These are phyloP conservation scores for Trametes cinnabarina DNA, from an alignment of 768 basidiomycete species.

Conservation along the genomic window DNA sequence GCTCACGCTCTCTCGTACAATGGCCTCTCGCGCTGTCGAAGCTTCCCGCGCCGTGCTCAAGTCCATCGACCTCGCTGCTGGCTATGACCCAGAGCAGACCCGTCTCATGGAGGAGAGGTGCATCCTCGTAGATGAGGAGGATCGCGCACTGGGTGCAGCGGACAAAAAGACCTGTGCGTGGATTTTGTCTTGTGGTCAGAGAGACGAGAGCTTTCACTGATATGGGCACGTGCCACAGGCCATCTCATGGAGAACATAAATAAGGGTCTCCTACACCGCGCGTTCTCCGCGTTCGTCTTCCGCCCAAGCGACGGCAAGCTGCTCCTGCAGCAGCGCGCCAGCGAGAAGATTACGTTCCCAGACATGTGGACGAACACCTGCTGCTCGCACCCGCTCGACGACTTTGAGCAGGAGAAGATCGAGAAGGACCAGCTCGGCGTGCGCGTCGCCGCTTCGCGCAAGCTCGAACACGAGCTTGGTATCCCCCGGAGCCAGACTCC, in stretches of 20 bases:
- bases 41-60: constrained; percentile 66
- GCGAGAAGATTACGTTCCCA: constrained; percentile 99
- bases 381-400: constrained; percentile 94
- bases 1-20: constrained; percentile 19
- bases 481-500: constrained; percentile 79
- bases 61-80: constrained; percentile 66
- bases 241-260: constrained; percentile 98
- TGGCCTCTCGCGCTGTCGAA: constrained; percentile 54
- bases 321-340: constrained; percentile 89
- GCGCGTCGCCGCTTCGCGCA: constrained; percentile 86
- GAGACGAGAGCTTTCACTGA: neutral
- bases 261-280: constrained; percentile 91
- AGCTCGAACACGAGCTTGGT: constrained; percentile 95
- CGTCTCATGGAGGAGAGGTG: constrained; percentile 95
- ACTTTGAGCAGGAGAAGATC: constrained; percentile 81
- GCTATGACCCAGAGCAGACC: constrained; percentile 90
- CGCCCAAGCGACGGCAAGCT: constrained; percentile 91
- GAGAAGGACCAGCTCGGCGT: constrained; percentile 82
- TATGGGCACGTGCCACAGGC: constrained; percentile 45
- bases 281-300: constrained; percentile 97
- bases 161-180: constrained; percentile 95
- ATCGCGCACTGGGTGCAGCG: constrained; percentile 77
- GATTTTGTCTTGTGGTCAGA: neutral
- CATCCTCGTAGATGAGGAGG: constrained; percentile 87
- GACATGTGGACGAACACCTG: constrained; percentile 99